Evolutionary conservation across 2,329 filamentous ascomycete genomes (phyloP), one percentile per base, ranked within the genome.

Genomic region (Zymoseptoria passerinii): DNA sequence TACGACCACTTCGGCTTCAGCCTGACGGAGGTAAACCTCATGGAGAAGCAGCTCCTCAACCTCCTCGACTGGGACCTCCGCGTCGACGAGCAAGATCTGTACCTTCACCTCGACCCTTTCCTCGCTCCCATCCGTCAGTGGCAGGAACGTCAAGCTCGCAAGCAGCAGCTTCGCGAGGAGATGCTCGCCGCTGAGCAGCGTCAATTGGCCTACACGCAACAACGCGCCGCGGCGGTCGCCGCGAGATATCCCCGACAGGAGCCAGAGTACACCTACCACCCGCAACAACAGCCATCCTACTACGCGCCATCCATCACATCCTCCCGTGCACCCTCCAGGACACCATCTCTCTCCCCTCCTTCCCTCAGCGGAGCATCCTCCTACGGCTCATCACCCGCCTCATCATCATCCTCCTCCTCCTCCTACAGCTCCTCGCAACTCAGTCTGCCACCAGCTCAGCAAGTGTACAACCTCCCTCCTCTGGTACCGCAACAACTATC

Each of bases 31-130:
- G 94, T 99, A 69, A 99, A 99, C 79, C 82, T 97, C 62, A 99
- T 99, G 94, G 94, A 99, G 82, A 95, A 95, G 82, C 94, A 99
- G 77, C 83, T 99, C 28, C 86, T 99, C 55, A 94, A 90, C 79
- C 83, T 99, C 50, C 81, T 99, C 51, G 89, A 96, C 72, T 99
- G 92, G 90, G 90, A 99, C 66, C 83, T 96, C 61, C 83, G 89
- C 66, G 91, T 99, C 70, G 86, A 81, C 49, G 85, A 91, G 70
- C 81, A 92, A 57, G 91, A 97, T 68, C 85, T 99, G 50, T 90
- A 95, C 78, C 81, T 80, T 65, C 89, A 96, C 73, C 81, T 97
- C 48, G 90, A 96, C 67, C 83, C 83, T 49, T 97, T 97, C 81
- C 83, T 99, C 50, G 85, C 85, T 35, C 92, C 92, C 28, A 89